Percentiles rank a stretch among this genome's conserved stretches.
These are phyloP conservation scores for Epichloe festucae DNA, from an alignment of 2,329 filamentous ascomycete genomes.

Conservation along the genomic window DNA sequence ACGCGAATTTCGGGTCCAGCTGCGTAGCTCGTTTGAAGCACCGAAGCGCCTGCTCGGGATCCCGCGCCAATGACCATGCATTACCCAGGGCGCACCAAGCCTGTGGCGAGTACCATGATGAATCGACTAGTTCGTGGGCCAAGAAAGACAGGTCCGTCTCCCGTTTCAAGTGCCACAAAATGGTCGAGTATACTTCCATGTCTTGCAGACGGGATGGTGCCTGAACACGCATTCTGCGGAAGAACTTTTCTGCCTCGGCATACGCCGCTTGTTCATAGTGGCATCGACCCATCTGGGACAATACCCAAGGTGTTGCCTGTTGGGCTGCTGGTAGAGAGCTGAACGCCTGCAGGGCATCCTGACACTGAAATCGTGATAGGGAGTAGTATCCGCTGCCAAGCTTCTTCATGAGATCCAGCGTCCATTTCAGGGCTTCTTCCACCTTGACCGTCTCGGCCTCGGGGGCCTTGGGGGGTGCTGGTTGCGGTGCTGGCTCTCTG, in stretches of 20 bases:
- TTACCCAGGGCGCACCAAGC: conserved; percentile 96
- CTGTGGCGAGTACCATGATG: conserved; percentile 79
- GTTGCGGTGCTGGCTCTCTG: conserved; percentile 30
- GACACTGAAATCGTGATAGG: conserved; percentile 65
- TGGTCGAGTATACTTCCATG: conserved; percentile 96
- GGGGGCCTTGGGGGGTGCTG: conserved; percentile 23
- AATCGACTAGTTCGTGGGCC: conserved; percentile 78
- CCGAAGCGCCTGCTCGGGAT: conserved; percentile 86
- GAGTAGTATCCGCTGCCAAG: conserved; percentile 69
- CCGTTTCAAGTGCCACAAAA: conserved; percentile 95
- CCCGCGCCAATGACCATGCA: conserved; percentile 79
- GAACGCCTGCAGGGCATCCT: conserved; percentile 64
- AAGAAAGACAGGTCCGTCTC: conserved; percentile 87
- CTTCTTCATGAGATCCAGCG: conserved; percentile 71
- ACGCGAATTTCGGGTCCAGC: conserved; percentile 79
- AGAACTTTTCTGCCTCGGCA: conserved; percentile 74
- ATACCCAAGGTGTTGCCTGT: conserved; percentile 84
- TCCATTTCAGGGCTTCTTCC: conserved; percentile 61
- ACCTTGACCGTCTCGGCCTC: conserved; percentile 49
- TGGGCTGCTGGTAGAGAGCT: conserved; percentile 58
- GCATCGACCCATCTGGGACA: conserved; percentile 80
- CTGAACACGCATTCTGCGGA: conserved; percentile 63
- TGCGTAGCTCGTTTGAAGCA: conserved; percentile 95
- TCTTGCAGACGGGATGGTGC: conserved; percentile 77
- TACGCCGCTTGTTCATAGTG: conserved; percentile 87